Base-by-base conservation (phyloP, 1,284 basidiomycete species). In the Cutaneotrichosporon sp. region DNA sequence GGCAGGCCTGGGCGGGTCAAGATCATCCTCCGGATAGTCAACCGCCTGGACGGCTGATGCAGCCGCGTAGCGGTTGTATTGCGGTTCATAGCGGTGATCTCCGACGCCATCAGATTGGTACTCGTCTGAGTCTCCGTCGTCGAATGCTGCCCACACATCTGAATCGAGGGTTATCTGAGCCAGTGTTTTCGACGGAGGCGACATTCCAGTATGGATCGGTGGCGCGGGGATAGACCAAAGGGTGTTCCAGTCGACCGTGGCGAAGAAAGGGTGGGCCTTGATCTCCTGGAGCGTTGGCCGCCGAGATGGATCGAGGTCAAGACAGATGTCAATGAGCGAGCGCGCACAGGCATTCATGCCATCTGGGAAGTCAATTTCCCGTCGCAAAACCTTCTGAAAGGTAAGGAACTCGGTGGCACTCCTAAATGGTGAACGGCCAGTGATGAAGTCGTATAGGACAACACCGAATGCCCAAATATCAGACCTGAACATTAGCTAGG, bases 261-360 rank as follows among this genome's bases (percentile, higher is more conserved):
- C 71, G 61, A 94, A 90, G 76, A 93, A 94, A 0, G 83, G 78
- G 65, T 94, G 90, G 0, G 74, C 64, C 43, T 85, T 84, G 58
- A 94, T 81, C 10, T 82, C 81, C 39, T 74, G 72, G 4, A 79
- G 80, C 71, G 68, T 80, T 2, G 69, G 78, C 5, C 91, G 82
- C 37, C 82, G 75, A 9, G 71, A 55, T 0, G 90, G 90, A 51
- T 92, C 84, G 17, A 82, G 81, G 46, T 74, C 64, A 61, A 80
- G 63, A 2, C 79, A 61, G 11, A 63, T 60, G 9, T 79, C 71
- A 20, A 80, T 65, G 11, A 81, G 62, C 24, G 76, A 73, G 33
- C 68, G 67, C 0, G 79, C 79, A 24, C 74, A 72, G 10, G 64
- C 59, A 14, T 78, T 76, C 47, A 81, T 78, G 1, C 67, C 75